Conservation (phyloP, 2,329 filamentous ascomycete species). For the Trichoderma atrobrunneum region DNA sequence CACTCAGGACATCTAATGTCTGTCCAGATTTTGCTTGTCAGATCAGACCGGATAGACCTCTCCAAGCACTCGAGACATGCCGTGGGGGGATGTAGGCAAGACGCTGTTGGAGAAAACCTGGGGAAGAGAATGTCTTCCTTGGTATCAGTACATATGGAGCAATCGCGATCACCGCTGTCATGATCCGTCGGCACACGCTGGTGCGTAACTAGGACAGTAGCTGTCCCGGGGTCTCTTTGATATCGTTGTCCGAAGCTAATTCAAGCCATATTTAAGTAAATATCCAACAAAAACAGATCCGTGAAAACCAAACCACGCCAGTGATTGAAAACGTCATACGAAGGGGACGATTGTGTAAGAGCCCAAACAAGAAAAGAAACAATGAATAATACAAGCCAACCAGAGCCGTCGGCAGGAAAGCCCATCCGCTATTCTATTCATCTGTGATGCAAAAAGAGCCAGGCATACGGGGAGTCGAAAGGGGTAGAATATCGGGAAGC, state of each 20-base stretch:
- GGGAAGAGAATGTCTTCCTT: conserved; percentile 34
- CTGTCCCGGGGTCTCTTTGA: conserved; percentile 27
- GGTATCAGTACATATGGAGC: conserved; percentile 36
- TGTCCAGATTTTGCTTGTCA: conserved; percentile 39
- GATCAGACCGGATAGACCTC: conserved; percentile 34
- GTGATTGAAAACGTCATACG: not conserved
- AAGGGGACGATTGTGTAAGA: not conserved
- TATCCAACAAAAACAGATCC: not conserved
- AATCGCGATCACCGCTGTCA: conserved; percentile 30
- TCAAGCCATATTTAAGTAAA: not conserved
- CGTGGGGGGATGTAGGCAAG: conserved; percentile 34
- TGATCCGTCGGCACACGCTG: conserved; percentile 28
- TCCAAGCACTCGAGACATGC: conserved; percentile 38
- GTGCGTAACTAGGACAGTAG: conserved; percentile 32
- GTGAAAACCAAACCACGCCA: not conserved
- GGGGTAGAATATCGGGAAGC: conserved; percentile 17
- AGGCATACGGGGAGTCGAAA: not conserved
- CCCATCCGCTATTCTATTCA: not conserved
- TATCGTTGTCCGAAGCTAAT: conserved; percentile 37
- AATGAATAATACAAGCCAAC: not conserved
- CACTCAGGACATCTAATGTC: conserved; percentile 55
- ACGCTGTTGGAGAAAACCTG: conserved; percentile 31
- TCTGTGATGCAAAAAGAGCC: not conserved
- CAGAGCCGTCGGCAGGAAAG: not conserved
- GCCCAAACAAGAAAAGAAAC: not conserved